phyloP scores from a whole-genome alignment of 176 grass and related monocot species.

The Lolium multiflorum region DNA sequence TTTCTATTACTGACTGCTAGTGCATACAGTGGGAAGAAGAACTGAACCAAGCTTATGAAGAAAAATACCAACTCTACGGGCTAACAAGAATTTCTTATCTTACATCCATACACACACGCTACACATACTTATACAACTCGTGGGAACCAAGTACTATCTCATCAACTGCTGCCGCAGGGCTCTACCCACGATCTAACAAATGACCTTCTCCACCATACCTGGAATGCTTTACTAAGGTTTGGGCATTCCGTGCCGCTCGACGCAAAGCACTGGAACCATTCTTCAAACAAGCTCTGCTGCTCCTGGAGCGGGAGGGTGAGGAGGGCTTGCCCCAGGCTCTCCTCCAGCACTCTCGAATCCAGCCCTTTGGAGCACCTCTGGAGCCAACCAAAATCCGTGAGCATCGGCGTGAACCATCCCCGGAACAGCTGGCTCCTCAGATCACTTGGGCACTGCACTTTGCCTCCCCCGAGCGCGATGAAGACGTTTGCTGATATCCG shows the following conservation, averaged over 20 bases:
- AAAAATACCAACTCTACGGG: conserved; percentile 21
- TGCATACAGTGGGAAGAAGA: background rate
- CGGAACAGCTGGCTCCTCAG: conserved; percentile 56
- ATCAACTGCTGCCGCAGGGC: conserved; percentile 20
- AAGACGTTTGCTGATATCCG: conserved; percentile 82
- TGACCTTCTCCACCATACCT: conserved; percentile 93
- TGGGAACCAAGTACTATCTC: conserved; percentile 5
- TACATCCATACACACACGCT: conserved; percentile 48
- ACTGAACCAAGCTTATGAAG: conserved; percentile 13
- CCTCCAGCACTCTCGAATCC: conserved; percentile 80
- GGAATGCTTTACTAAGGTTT: conserved; percentile 82
- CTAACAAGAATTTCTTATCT: conserved; percentile 37
- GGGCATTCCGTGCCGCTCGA: conserved; percentile 68
- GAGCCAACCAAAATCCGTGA: conserved; percentile 85
- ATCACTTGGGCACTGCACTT: conserved; percentile 69
- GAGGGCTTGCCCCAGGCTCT: conserved; percentile 74
- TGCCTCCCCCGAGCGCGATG: conserved; percentile 69
- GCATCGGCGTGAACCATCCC: conserved; percentile 76
- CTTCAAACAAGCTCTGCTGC: conserved; percentile 81
- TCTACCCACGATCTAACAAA: conserved; percentile 66
- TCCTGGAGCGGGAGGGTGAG: conserved; percentile 82
- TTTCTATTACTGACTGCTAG: background rate
- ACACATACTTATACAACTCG: conserved; percentile 36
- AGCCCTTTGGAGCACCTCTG: conserved; percentile 84
- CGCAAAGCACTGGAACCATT: conserved; percentile 82